Conservation (phyloP, 2,329 filamentous ascomycete species). For the Pseudopithomyces chartarum region DNA sequence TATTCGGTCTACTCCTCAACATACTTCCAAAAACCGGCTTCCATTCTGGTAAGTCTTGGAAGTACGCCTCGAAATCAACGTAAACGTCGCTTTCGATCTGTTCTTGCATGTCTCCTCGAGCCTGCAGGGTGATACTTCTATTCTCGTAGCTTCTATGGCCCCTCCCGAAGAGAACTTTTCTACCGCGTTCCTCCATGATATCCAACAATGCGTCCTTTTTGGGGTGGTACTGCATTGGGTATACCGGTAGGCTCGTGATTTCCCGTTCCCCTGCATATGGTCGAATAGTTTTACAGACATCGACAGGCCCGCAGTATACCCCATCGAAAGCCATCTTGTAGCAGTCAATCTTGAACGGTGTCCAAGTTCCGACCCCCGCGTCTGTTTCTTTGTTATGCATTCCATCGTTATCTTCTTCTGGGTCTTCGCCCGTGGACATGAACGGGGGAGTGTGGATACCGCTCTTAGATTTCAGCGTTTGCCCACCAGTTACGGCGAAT, state of each 20-base stretch:
- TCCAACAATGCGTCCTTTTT: background rate
- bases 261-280: conserved; percentile 9
- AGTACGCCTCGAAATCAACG: conserved; percentile 11
- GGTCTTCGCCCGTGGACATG: background rate
- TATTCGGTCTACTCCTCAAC: background rate
- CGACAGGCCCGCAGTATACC: background rate
- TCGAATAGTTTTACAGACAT: conserved; percentile 8
- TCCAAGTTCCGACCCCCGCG: conserved; percentile 4
- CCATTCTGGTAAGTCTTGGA: background rate
- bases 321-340: conserved; percentile 11
- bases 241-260: conserved; percentile 9
- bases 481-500: conserved; percentile 7
- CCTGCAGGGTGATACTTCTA: background rate
- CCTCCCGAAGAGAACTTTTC: background rate
- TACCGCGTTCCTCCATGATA: background rate
- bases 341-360: conserved; percentile 7
- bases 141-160: conserved; percentile 15
- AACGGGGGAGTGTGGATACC: too few relatives aligned
- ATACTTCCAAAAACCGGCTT: conserved; percentile 3
- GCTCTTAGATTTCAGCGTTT: background rate
- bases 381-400: background rate
- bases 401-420: background rate
- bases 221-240: conserved; percentile 5
- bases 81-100: conserved; percentile 16
- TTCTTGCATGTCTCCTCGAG: background rate